Percentiles rank a stretch among this genome's conserved stretches.
phyloP scores from a whole-genome alignment of 75 land plant genomes.

The Azolla pinnata region DNA sequence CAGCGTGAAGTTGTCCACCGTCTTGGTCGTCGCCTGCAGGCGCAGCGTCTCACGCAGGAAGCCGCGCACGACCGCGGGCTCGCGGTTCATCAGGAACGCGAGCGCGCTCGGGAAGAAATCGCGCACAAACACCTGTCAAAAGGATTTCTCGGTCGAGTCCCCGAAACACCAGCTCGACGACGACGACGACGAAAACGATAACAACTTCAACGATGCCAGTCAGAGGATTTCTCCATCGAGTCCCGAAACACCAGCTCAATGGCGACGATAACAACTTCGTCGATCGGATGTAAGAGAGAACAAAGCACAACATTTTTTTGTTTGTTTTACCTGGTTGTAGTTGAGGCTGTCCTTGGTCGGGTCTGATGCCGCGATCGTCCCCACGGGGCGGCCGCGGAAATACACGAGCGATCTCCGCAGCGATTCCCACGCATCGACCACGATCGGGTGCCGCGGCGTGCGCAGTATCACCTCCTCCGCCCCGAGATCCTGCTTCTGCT shows the following conservation, averaged over 20 bases:
- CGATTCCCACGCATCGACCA: slow-evolving; percentile 23
- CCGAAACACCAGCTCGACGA: too few relatives aligned
- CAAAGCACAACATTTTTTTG: too few relatives aligned
- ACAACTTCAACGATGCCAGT: too few relatives aligned
- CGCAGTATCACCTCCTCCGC: too few relatives aligned
- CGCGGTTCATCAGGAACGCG: slow-evolving; percentile 81
- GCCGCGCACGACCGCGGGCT: slow-evolving; percentile 69
- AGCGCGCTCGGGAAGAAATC: slow-evolving; percentile 79
- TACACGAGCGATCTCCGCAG: slow-evolving; percentile 23
- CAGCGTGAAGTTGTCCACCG: slow-evolving; percentile 63
- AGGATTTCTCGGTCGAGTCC: neutral
- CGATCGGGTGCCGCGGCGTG: slow-evolving; percentile 13
- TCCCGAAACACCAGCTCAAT: too few relatives aligned
- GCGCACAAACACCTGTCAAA: slow-evolving; percentile 68
- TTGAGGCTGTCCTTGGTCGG: slow-evolving; percentile 24
- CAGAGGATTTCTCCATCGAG: too few relatives aligned
- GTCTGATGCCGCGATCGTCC: slow-evolving; percentile 32
- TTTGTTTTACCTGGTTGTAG: slow-evolving; percentile 39
- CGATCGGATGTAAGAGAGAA: too few relatives aligned
- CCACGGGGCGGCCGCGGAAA: slow-evolving; percentile 25
- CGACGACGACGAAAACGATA: too few relatives aligned
- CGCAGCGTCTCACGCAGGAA: slow-evolving; percentile 60
- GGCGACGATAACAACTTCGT: too few relatives aligned
- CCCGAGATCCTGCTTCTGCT: too few relatives aligned
- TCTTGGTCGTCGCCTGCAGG: slow-evolving; percentile 69